Evolutionary conservation across 805 yeast species (phyloP), one percentile per base, ranked within the genome.

Genomic region (Priceomyces carsonii): DNA sequence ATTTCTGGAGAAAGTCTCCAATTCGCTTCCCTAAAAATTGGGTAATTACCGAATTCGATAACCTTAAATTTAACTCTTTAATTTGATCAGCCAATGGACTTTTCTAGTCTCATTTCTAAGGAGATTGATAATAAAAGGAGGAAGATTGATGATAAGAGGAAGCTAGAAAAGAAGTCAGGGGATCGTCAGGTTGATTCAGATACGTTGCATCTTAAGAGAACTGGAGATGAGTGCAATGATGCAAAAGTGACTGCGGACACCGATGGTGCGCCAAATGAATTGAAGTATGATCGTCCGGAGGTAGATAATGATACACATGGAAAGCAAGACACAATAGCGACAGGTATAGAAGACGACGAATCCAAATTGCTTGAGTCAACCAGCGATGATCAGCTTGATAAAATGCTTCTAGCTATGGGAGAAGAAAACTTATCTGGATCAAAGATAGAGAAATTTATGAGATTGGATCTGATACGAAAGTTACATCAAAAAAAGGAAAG

Each of bases 101-200:
- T 77, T 39, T 61, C 74, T 8, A 58, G 61, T 24, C 43, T 77
- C 55, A 61, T 79, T 35, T 47, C 68, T 1, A 53, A 60, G 18
- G 82, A 79, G 51, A 77, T 78, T 14, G 60, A 57, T 5, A 73
- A 66, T 55, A 73, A 73, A 56, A 59, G 61, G 44, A 49, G 51
- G 40, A 36, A 46, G 23, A 53, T 39, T 21, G 20, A 35, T 18
- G 39, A 43, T 23, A n/a, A n/a, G n/a, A n/a, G n/a, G n/a, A n/a
- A n/a, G n/a, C n/a, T n/a, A n/a, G n/a, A n/a, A n/a, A n/a, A n/a
- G n/a, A n/a, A n/a, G n/a, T n/a, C n/a, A n/a, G n/a, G n/a, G n/a
- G n/a, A n/a, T n/a, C n/a, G n/a, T n/a, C n/a, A n/a, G n/a, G n/a
- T n/a, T n/a, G n/a, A n/a, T n/a, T n/a, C n/a, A n/a, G n/a, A n/a